These are phyloP conservation scores for Patellifolia procumbens DNA, from an alignment of 179 eudicot species.

Conservation along the genomic window DNA sequence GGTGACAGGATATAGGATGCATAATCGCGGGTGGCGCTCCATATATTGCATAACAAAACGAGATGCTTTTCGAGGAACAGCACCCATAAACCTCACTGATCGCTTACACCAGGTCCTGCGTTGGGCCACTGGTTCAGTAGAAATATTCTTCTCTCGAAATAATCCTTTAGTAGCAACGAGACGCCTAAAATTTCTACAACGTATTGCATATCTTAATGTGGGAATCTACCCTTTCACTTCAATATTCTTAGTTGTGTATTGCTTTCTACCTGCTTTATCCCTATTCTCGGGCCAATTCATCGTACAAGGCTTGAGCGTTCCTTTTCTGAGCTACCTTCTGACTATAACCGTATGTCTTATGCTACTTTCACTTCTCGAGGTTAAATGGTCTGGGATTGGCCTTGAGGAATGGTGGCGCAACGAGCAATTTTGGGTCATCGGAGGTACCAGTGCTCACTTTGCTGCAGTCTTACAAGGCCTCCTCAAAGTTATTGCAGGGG, in stretches of 20 bases:
- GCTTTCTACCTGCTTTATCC: slow-evolving; percentile 70
- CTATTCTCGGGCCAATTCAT: slow-evolving; percentile 74
- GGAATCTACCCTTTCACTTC: slow-evolving; percentile 88
- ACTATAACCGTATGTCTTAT: slow-evolving; percentile 46
- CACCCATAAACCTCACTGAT: slow-evolving; percentile 79
- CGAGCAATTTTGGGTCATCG: slow-evolving; percentile 81
- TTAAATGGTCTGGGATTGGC: slow-evolving; percentile 76
- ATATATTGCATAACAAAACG: slow-evolving; percentile 77
- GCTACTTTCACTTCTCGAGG: slow-evolving; percentile 68
- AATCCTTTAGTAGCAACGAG: slow-evolving; percentile 60
- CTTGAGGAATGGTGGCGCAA: slow-evolving; percentile 87
- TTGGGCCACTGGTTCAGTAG: slow-evolving; percentile 92
- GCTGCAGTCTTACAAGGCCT: slow-evolving; percentile 74
- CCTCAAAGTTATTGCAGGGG: too few species aligned
- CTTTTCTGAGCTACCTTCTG: slow-evolving; percentile 58
- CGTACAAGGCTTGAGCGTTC: slow-evolving; percentile 42
- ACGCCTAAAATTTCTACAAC: slow-evolving; percentile 73
- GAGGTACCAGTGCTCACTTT: slow-evolving; percentile 76
- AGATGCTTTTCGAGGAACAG: slow-evolving; percentile 78
- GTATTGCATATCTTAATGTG: slow-evolving; percentile 70
- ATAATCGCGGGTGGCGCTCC: slow-evolving; percentile 86
- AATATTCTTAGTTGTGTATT: slow-evolving; percentile 58
- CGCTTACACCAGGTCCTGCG: slow-evolving; percentile 79
- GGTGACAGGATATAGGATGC: slow-evolving; percentile 87
- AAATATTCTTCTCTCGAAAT: slow-evolving; percentile 74